phyloP scores from a whole-genome alignment of 2,329 filamentous ascomycete species.

The Botrytis deweyae region DNA sequence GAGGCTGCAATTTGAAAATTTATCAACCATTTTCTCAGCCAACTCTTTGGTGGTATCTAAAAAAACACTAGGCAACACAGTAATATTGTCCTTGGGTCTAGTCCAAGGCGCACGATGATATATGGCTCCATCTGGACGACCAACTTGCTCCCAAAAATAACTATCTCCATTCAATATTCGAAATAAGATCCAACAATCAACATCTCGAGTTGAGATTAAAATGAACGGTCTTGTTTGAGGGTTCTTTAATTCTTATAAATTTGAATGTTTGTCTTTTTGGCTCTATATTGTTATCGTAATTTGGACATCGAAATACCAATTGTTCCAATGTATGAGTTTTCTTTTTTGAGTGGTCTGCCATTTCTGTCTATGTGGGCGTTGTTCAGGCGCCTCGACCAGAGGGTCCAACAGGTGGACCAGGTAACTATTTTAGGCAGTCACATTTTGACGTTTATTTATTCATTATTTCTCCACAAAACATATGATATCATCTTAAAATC shows the following conservation, averaged over 20 bases:
- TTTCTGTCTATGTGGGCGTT: background rate
- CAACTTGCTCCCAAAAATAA: too few relatives aligned
- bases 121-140: background rate
- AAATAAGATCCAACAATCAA: background rate
- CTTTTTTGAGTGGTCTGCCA: background rate
- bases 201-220: background rate
- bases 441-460: background rate
- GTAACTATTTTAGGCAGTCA: background rate
- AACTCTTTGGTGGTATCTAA: background rate
- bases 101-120: background rate
- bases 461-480: accelerated
- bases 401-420: background rate
- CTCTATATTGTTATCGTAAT: background rate
- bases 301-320: background rate
- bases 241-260: background rate
- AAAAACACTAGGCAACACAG: background rate
- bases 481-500: background rate
- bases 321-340: background rate
- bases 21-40: background rate
- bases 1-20: background rate
- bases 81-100: background rate
- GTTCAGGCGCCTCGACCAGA: background rate
- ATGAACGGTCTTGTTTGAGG: background rate
- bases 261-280: background rate
- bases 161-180: background rate